These are phyloP conservation scores for Hydnum rufescens DNA, from an alignment of 768 basidiomycete genomes.

Conservation along the genomic window DNA sequence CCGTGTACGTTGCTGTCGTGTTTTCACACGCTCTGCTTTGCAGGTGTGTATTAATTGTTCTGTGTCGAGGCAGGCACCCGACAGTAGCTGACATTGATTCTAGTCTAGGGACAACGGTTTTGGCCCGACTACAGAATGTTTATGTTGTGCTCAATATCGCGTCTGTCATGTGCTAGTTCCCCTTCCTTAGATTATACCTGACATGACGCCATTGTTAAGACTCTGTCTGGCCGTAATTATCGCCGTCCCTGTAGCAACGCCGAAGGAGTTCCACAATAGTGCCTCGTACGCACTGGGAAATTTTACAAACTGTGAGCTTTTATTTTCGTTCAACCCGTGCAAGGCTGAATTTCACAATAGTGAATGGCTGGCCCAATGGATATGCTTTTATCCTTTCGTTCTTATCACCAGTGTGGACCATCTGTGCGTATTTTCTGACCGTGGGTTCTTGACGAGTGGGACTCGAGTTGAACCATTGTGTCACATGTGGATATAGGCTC, in stretches of 20 bases:
- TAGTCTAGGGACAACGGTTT: slow-evolving; percentile 39
- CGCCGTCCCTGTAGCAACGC: slow-evolving; percentile 43
- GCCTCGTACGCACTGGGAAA: slow-evolving; percentile 42
- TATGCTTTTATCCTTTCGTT: slow-evolving; percentile 37
- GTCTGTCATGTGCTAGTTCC: slow-evolving; percentile 20
- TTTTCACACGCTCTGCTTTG: slow-evolving; percentile 43
- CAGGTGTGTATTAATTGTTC: not conserved
- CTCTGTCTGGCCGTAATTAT: slow-evolving; percentile 48
- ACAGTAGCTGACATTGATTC: not conserved
- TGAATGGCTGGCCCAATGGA: slow-evolving; percentile 36
- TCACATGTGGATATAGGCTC: slow-evolving; percentile 20
- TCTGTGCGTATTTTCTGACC: slow-evolving; percentile 16
- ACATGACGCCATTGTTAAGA: slow-evolving; percentile 16
- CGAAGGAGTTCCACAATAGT: slow-evolving; percentile 35
- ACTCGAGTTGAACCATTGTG: not conserved
- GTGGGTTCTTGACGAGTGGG: not conserved
- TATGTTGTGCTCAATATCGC: slow-evolving; percentile 52
- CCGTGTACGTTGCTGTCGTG: slow-evolving; percentile 42
- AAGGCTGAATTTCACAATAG: slow-evolving; percentile 15
- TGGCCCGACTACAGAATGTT: slow-evolving; percentile 50
- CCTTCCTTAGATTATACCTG: not conserved
- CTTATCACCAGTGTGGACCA: slow-evolving; percentile 31
- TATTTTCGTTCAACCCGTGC: not conserved
- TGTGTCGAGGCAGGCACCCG: not conserved
- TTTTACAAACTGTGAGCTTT: slow-evolving; percentile 33